Base-by-base conservation (phyloP, 2,329 filamentous ascomycete species). In the Alternaria brassicae region DNA sequence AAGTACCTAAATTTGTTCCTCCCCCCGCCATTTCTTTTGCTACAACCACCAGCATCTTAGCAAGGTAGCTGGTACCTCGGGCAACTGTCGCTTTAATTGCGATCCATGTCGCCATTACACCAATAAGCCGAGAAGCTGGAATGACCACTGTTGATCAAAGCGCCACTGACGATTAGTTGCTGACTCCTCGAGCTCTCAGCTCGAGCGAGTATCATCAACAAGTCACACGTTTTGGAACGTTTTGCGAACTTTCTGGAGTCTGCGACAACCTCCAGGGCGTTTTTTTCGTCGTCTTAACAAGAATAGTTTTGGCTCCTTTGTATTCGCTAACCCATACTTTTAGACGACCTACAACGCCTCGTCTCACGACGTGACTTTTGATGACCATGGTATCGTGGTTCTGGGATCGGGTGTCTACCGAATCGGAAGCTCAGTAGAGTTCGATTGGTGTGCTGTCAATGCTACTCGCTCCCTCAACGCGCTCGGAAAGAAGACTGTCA, bases 261-360 rank as follows among this genome's bases (percentile, higher is more conserved):
- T 27, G 34, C n/a, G 34, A 37, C 34, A 19, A 37, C 17, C 36
- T 39, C 36, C 36, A 39, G 9, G 36, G 3, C 36, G 8, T 39
- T 39, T 12, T 12, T 6, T 12, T 39, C 17, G 17, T 3, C 36
- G 21, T 39, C 12, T 13, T 6, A 32, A 15, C 28, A 30, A 4
- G 19, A 37, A 17, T 17, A 19, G 9, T 39, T 19, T 40, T 13
- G 1, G 23, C 23, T n/a, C 40, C 17, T 13, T 21, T 8, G 10
- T 12, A 53, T 13, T 53, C 25, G 44, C 64, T 66, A 58, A 67
- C 62, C 2, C 45, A 48, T 42, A 56, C 12, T 86, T 96, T 25
- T 97, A 97, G 83, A 98, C 94, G 3, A 98, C 95, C 28, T 99
- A 99, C 84, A 98, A 99, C 76, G 95, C 93, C 57, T 91, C 91